A percentile compares a stretch with the other conserved stretches of the same genome.
Conservation (phyloP, 177 flowering plant species). For the Vitis hybrid region DNA sequence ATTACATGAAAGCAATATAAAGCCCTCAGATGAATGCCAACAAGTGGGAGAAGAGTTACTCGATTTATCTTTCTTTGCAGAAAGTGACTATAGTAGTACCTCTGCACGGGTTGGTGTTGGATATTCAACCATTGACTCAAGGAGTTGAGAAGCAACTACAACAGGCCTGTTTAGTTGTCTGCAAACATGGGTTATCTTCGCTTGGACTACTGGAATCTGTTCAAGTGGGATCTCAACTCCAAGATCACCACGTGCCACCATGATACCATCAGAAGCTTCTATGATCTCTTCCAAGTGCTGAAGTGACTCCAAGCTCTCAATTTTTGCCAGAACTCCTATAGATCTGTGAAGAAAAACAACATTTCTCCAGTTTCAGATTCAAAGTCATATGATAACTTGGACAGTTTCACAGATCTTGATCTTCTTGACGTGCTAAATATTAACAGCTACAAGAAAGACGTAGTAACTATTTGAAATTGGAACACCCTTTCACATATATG, state of each 20-base stretch:
- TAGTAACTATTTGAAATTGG: too few species aligned
- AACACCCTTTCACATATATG: too few species aligned
- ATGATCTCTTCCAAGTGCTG: conserved; percentile 65
- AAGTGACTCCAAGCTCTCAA: conserved; percentile 77
- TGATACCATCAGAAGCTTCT: conserved; percentile 84
- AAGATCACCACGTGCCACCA: conserved; percentile 92
- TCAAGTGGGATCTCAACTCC: conserved; percentile 88
- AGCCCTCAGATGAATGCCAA: neutral
- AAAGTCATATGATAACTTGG: too few species aligned
- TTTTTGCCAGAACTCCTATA: conserved; percentile 74
- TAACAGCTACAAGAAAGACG: too few species aligned
- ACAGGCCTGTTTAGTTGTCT: conserved; percentile 86
- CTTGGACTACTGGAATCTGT: conserved; percentile 77
- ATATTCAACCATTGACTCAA: conserved; percentile 90
- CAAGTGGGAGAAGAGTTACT: neutral
- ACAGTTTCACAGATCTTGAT: too few species aligned
- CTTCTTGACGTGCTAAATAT: too few species aligned
- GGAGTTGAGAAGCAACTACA: conserved; percentile 86
- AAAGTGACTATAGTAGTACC: conserved; percentile 35
- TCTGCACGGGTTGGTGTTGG: conserved; percentile 95
- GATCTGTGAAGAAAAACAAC: conserved; percentile 33
- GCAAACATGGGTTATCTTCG: conserved; percentile 53
- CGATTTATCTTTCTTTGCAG: neutral
- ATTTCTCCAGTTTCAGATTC: neutral
- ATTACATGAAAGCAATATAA: conserved; percentile 7